Percentiles rank a stretch among this genome's conserved stretches.
phyloP scores from a whole-genome alignment of 768 basidiomycete species.

The Ramaria sp. region DNA sequence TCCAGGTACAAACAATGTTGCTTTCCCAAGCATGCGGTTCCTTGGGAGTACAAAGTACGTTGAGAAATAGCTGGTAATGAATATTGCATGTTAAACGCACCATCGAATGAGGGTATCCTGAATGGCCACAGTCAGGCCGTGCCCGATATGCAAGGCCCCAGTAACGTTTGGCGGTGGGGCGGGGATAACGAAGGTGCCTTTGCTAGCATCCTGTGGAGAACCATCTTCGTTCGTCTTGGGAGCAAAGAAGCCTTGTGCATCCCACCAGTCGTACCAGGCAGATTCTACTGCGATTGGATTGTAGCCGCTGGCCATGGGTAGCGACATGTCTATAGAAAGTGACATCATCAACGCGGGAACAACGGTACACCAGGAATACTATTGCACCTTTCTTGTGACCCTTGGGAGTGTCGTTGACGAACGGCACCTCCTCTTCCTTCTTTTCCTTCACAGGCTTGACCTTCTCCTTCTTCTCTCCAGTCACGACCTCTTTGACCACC shows the following conservation, averaged over 20 bases:
- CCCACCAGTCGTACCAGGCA: slow-evolving; percentile 99
- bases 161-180: slow-evolving; percentile 96
- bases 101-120: slow-evolving; percentile 87
- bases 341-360: neutral
- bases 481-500: slow-evolving; percentile 28
- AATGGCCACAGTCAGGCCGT: slow-evolving; percentile 83
- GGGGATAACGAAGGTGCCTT: slow-evolving; percentile 71
- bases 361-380: neutral
- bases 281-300: slow-evolving; percentile 92
- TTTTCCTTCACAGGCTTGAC: slow-evolving; percentile 63
- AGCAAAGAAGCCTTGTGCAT: slow-evolving; percentile 79
- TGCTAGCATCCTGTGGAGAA: slow-evolving; percentile 31
- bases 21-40: slow-evolving; percentile 95
- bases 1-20: slow-evolving; percentile 82
- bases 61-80: neutral
- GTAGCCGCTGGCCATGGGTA: slow-evolving; percentile 87
- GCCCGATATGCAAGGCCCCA: slow-evolving; percentile 90
- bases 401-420: slow-evolving; percentile 79
- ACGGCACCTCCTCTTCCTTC: slow-evolving; percentile 58
- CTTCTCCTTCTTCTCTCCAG: slow-evolving; percentile 50
- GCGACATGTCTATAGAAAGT: slow-evolving; percentile 53
- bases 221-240: slow-evolving; percentile 54
- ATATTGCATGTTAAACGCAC: slow-evolving; percentile 29
- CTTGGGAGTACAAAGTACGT: slow-evolving; percentile 25
- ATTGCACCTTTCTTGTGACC: slow-evolving; percentile 88